Base-by-base conservation (phyloP, 352 stramenopile genomes). In the Globisporangium middletonii region DNA sequence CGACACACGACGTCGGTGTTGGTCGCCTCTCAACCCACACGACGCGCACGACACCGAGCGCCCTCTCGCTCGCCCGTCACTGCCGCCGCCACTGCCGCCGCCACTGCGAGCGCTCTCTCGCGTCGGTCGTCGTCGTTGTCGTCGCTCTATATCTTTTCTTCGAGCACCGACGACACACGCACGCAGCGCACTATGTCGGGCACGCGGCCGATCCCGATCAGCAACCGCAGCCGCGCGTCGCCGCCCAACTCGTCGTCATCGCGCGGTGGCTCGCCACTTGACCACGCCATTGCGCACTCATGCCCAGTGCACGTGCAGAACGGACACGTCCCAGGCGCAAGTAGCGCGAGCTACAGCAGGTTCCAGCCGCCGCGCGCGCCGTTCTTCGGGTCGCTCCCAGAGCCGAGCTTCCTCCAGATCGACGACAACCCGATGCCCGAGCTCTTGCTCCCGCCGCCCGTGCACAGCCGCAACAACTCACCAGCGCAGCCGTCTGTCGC, bases 351-450 rank as follows among this genome's bases (percentile, higher is more conserved):
- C 53, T 49, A 53, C 12, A 46, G 64, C 46, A 60, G 68, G 12
- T 55, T 74, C 30, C 72, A 83, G 53, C 75, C 79, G 18, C 79
- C 79, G 23, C 66, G 70, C 52, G 74, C 79, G 4, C 79, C 79
- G 3, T 35, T 71, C 1, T 81, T 90, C 18, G 79, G 79, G 0
- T 90, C 79, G 19, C 69, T 88, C 50, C 79, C 79, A 8, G 79
- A 88, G 30, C 79, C 79, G 0, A 77, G 68, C 43, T 87, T 84
- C 50, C 50, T 86, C 42, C 65, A 79, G 49, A 35, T 80, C 26
- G 68, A 77, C 27, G 57, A 62, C 30, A 48, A 67, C 15, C 58
- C 61, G 26, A 87, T 90, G 77, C 77, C 78, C 4, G 80, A 86
- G 59, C 66, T 90, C 37, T 49, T 68, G 38, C 65, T 90, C 26